phyloP scores from a whole-genome alignment of 352 stramenopile species.

The Phytophthora colocasiae region DNA sequence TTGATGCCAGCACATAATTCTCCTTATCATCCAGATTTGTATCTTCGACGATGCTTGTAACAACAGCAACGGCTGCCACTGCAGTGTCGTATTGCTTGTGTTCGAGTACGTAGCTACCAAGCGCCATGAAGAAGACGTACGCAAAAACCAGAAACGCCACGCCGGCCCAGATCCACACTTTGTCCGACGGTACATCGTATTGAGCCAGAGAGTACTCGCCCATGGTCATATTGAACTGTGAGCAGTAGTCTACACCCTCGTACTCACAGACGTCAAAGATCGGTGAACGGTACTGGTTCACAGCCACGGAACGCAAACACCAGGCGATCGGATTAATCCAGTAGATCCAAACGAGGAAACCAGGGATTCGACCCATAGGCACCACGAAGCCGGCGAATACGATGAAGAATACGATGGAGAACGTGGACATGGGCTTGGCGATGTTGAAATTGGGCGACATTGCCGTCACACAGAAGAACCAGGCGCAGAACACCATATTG shows the following conservation, averaged over 20 bases:
- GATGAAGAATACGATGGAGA: constrained; percentile 34
- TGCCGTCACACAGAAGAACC: constrained; percentile 37
- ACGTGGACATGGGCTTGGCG: constrained; percentile 38
- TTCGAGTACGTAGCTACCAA: constrained; percentile 34
- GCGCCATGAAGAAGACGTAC: constrained; percentile 34
- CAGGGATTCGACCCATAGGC: neutral
- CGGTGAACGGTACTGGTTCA: constrained; percentile 47
- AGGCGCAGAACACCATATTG: constrained; percentile 25
- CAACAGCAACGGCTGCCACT: constrained; percentile 16
- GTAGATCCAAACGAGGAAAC: constrained; percentile 53
- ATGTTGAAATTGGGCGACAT: constrained; percentile 39
- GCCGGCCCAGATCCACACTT: constrained; percentile 35
- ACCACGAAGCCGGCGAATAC: constrained; percentile 40
- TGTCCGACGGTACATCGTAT: constrained; percentile 40
- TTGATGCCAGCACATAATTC: constrained; percentile 24
- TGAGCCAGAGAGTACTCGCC: constrained; percentile 37
- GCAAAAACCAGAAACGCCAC: constrained; percentile 28
- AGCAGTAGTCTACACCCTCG: constrained; percentile 33
- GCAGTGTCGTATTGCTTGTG: constrained; percentile 34
- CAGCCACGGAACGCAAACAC: constrained; percentile 39
- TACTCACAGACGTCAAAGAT: constrained; percentile 40
- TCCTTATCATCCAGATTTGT: constrained; percentile 1
- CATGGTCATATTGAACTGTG: constrained; percentile 34
- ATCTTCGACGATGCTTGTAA: constrained; percentile 5
- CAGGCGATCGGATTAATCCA: constrained; percentile 63